A percentile compares a stretch with the other conserved stretches of the same genome.
Conservation (phyloP, 2,329 filamentous ascomycete genomes). For the Simplicillium sp. region DNA sequence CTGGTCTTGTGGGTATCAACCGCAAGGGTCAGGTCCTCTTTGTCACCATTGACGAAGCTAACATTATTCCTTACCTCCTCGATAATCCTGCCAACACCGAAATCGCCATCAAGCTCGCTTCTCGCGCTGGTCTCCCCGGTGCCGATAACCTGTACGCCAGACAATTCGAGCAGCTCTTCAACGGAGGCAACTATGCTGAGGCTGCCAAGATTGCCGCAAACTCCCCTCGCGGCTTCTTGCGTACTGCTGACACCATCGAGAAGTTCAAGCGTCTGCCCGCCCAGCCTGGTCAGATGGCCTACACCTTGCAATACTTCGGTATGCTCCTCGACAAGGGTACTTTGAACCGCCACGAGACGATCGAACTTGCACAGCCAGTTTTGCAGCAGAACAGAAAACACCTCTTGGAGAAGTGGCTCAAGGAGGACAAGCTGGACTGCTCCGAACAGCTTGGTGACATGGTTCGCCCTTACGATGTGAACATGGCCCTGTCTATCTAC, state of each 20-base stretch:
- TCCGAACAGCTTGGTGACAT: conserved; percentile 96
- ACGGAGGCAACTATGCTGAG: conserved; percentile 69
- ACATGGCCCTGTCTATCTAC: conserved; percentile 81
- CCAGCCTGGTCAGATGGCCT: conserved; percentile 77
- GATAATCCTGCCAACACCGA: conserved; percentile 92
- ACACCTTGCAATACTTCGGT: conserved; percentile 95
- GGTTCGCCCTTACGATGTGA: conserved; percentile 80
- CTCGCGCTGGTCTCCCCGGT: conserved; percentile 83
- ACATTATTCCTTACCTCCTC: conserved; percentile 86
- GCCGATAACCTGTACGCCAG: conserved; percentile 89
- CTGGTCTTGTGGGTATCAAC: conserved; percentile 90
- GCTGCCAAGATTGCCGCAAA: conserved; percentile 95
- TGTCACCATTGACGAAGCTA: conserved; percentile 86
- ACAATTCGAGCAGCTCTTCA: conserved; percentile 84
- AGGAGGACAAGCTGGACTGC: conserved; percentile 89
- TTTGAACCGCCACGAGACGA: conserved; percentile 85
- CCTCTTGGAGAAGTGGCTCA: conserved; percentile 94
- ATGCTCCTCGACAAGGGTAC: conserved; percentile 93
- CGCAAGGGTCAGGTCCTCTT: conserved; percentile 94
- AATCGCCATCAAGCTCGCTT: conserved; percentile 92
- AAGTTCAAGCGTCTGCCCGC: conserved; percentile 82
- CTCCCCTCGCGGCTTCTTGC: conserved; percentile 90
- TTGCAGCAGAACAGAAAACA: conserved; percentile 91
- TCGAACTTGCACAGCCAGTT: conserved; percentile 89
- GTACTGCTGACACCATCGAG: conserved; percentile 91